phyloP scores from a whole-genome alignment of 108 stramenopile genomes.

The Pseudonitzschia pungens region DNA sequence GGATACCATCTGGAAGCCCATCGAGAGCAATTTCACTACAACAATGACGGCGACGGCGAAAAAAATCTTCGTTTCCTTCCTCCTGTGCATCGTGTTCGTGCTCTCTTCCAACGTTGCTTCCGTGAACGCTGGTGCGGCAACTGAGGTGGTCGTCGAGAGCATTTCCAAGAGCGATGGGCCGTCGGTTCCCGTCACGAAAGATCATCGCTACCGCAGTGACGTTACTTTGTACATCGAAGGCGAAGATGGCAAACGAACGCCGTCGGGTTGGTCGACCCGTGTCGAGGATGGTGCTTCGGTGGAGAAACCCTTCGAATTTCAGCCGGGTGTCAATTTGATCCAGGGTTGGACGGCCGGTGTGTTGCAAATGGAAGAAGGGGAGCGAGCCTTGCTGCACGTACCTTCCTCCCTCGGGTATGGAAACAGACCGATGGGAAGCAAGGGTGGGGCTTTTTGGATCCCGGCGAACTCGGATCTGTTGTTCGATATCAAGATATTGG shows the following conservation, averaged over 20 bases:
- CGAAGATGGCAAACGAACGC: slow-evolving; percentile 43
- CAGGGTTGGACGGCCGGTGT: slow-evolving; percentile 71
- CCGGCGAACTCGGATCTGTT: slow-evolving; percentile 58
- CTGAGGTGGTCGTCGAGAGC: slow-evolving; percentile 23
- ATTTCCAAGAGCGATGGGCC: slow-evolving; percentile 35
- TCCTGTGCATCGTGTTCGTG: neutral
- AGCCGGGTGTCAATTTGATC: slow-evolving; percentile 62
- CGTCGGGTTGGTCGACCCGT: slow-evolving; percentile 66
- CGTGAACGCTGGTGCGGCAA: neutral
- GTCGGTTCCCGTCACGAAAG: slow-evolving; percentile 39
- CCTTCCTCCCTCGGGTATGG: slow-evolving; percentile 62
- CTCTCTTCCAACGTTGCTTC: neutral
- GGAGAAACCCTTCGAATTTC: slow-evolving; percentile 58
- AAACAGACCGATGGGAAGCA: slow-evolving; percentile 41
- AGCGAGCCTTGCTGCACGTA: slow-evolving; percentile 51
- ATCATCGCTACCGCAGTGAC: slow-evolving; percentile 35
- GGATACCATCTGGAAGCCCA: too few relatives aligned
- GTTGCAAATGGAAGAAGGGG: slow-evolving; percentile 63
- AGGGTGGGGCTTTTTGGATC: slow-evolving; percentile 56
- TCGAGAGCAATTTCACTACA: neutral
- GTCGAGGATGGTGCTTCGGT: slow-evolving; percentile 43
- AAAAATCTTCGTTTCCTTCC: neutral
- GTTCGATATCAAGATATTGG: slow-evolving; percentile 73
- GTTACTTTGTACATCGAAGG: slow-evolving; percentile 70
- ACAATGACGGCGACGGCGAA: neutral